Conservation (phyloP, 75 land plant species). For the Sequoia sempervirens region DNA sequence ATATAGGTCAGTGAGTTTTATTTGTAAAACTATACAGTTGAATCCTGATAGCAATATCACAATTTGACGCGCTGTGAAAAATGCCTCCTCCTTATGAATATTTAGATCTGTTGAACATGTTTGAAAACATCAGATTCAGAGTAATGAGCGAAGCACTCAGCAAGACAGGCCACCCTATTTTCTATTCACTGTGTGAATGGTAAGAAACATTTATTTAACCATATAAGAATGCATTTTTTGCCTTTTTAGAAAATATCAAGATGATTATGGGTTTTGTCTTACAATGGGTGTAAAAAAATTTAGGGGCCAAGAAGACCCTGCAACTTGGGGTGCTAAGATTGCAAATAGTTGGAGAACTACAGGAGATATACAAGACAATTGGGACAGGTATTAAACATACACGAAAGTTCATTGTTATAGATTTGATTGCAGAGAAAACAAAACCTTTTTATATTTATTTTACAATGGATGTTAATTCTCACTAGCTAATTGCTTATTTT, state of each 20-base stretch:
- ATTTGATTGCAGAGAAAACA: too few relatives aligned
- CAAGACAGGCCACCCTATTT: conserved; percentile 63
- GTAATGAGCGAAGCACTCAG: conserved; percentile 71
- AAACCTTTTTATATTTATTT: too few relatives aligned
- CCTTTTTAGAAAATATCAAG: not conserved
- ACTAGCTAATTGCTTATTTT: not conserved
- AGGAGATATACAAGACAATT: conserved; percentile 68
- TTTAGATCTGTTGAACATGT: not conserved
- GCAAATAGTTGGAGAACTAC: conserved; percentile 92
- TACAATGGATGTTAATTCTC: not conserved
- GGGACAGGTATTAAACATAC: conserved; percentile 52
- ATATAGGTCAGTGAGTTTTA: too few relatives aligned
- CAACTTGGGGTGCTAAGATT: conserved; percentile 40
- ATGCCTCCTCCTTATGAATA: too few relatives aligned
- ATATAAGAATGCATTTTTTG: not conserved
- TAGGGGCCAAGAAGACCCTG: conserved; percentile 32
- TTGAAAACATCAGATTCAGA: conserved; percentile 42
- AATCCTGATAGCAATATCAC: too few relatives aligned
- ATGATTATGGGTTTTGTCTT: not conserved
- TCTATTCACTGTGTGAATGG: conserved; percentile 96
- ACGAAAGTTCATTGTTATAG: not conserved
- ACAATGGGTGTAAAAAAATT: not conserved
- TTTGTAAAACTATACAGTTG: too few relatives aligned
- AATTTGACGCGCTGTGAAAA: too few relatives aligned
- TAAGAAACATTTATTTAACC: not conserved